Evolutionary conservation across 202 grass and related monocot species (phyloP), one percentile per base, ranked within the genome.

Genomic region (Tripidium arundinaceum): DNA sequence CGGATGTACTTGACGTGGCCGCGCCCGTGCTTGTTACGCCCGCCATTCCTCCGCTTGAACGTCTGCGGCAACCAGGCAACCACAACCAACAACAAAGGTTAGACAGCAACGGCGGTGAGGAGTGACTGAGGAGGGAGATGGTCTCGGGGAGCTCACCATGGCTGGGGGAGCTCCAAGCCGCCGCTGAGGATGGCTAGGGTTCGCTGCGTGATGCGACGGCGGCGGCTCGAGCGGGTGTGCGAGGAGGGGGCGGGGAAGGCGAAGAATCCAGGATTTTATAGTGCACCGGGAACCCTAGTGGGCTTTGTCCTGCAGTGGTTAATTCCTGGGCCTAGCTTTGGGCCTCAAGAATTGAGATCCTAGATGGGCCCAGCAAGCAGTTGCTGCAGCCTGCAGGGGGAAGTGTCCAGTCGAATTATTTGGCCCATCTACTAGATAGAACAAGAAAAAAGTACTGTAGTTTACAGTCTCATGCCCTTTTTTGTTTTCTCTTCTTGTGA

Each of bases 11-110:
- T 88, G 54, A 84, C 86, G 64, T 88, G 93, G 70, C 93, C 93
- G 55, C 93, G 93, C 27, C 90, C 88, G 37, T 93, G 93, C 88
- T 97, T 97, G 88, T 93, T 97, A 62, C 90, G 90, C 3, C 93
- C 93, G 21, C 93, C 90, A 71, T 97, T 97, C 83, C 93, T 97
- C 74, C 93, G 86, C 90, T 97, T 93, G 80, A 93, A 93, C 22
- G 93, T 91, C 93, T 97, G 74, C 72, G 26, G 57, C 19, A 21
- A 61, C 47, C 52, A 40, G 39, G 7, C 54, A 84, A 41, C 9
- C 21, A 39, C 14, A 62, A 60, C 14, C 54, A 84, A 14, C 34
- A 45, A 45, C 15, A 11, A 58, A 24, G 12, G 65, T 72, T 40
- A 72, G 45, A 28, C 0, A 15, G 2, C 7, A 28, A 37, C 4